Percentiles rank a stretch among this genome's conserved stretches.
Conservation (phyloP, 768 basidiomycete species). For the Cyclocybe cylindracea region DNA sequence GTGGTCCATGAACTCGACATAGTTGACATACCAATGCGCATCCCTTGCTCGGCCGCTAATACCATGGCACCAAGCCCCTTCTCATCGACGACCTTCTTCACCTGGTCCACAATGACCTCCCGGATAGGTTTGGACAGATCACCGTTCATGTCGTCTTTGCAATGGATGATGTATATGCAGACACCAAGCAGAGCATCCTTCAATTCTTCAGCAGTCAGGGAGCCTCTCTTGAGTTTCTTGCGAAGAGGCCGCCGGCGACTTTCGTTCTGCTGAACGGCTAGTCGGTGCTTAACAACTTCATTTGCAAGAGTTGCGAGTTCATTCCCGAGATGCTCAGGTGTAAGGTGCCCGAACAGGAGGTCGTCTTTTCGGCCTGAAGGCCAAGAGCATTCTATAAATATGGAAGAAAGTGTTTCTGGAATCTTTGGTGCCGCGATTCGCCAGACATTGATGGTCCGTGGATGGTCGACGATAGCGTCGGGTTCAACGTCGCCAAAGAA, state of each 20-base stretch:
- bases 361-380: constrained; percentile 69
- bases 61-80: constrained; percentile 73
- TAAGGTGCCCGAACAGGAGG: constrained; percentile 83
- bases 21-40: constrained; percentile 67
- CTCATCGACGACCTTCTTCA: constrained; percentile 59
- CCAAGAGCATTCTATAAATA: constrained; percentile 97
- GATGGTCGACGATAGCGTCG: constrained; percentile 62
- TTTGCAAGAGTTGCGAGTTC: constrained; percentile 73
- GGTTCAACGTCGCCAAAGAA: constrained; percentile 97
- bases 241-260: constrained; percentile 29
- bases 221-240: constrained; percentile 40
- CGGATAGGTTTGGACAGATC: constrained; percentile 51
- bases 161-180: constrained; percentile 80
- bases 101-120: constrained; percentile 74
- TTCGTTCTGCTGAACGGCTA: constrained; percentile 20
- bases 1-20: background rate
- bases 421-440: constrained; percentile 77
- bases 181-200: constrained; percentile 57
- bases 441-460: constrained; percentile 77
- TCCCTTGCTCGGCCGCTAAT: constrained; percentile 75
- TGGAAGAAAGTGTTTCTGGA: constrained; percentile 62
- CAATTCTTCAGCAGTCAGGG: constrained; percentile 43
- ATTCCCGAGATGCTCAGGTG: constrained; percentile 72
- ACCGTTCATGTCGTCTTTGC: constrained; percentile 73
- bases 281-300: constrained; percentile 57